Evolutionary conservation across 371 early-diverging fungal species (phyloP).

Genomic region (Capniomyces stellatus): DNA sequence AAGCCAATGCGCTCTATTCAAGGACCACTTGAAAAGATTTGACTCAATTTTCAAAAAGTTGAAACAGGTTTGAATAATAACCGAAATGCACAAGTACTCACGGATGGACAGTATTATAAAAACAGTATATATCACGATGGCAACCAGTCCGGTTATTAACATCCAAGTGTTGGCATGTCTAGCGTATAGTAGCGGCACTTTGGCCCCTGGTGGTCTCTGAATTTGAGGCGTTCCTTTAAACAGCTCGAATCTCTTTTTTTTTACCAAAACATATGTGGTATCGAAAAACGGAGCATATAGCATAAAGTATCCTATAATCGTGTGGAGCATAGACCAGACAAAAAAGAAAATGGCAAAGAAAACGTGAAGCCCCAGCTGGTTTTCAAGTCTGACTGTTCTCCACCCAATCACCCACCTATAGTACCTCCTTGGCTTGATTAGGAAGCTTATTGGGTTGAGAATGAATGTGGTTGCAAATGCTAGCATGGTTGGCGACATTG

Average conservation of each 20-base stretch:
- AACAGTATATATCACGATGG: neutral
- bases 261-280: neutral
- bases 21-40: no score
- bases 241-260: neutral
- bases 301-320: slow-evolving; percentile 6
- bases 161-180: neutral
- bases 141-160: neutral
- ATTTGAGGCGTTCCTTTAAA: neutral
- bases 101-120: neutral
- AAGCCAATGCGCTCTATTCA: no score
- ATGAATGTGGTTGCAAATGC: slow-evolving; percentile 30
- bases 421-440: neutral
- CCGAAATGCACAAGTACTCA: no score
- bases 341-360: slow-evolving; percentile 36
- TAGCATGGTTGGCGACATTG: slow-evolving; percentile 25
- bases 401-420: slow-evolving; percentile 6
- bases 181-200: neutral
- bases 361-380: slow-evolving; percentile 52
- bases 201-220: neutral
- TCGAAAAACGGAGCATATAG: neutral
- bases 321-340: slow-evolving; percentile 37
- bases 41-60: no score
- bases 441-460: slow-evolving; percentile 6
- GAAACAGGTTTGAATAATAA: no score
- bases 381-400: slow-evolving; percentile 39